Base-by-base conservation (phyloP, 2,329 filamentous ascomycete genomes). In the Pyrenochaeta sp. region DNA sequence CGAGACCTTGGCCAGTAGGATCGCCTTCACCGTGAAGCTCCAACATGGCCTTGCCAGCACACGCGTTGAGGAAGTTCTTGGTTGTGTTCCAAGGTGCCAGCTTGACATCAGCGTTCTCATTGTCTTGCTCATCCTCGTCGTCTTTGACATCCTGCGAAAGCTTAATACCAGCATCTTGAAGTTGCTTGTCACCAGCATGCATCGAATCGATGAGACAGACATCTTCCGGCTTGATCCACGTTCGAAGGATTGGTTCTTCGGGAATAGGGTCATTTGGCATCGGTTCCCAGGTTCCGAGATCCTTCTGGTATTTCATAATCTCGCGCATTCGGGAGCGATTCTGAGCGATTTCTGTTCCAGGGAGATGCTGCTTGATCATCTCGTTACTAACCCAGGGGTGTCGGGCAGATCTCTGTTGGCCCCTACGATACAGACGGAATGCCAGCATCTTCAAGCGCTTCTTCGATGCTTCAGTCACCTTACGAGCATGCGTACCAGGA, bases 251-350 rank as follows among this genome's bases (percentile, higher is more conserved):
- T 17, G 88, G 82, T 63, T 93, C 88, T 47, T 96, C 90, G 9
- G 92, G 89, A 15, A 94, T 78, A 1, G 82, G 77, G 56, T 96
- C 89, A 15, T 84, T 83, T 7, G 84, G 77, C 36, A 83, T 83
- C 51, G 96, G 71, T 23, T 66, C 61, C 94, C 94, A 99, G 21
- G 90, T 89, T 63, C 92, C 92, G 39, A 86, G 82, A 13, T 91
- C 88, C 63, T 95, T 92, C 62, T 94, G 88, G 65, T 96, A 97
- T 35, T 85, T 81, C 58, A 99, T 85, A 69, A 99, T 97, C 61
- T 99, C 94, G 63, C 96, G 94, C 74, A 99, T 86, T 72, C 97
- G 96, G 63, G 96, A 92, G 22, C 94, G 84, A 60, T 96, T 97
- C 66, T 97, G 93, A 42, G 94, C 91, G 65, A 97, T 93, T 14